Percentiles rank a stretch among this genome's conserved stretches.
phyloP scores from a whole-genome alignment of 441 rosid species.

The Rhodomyrtus psidioides region DNA sequence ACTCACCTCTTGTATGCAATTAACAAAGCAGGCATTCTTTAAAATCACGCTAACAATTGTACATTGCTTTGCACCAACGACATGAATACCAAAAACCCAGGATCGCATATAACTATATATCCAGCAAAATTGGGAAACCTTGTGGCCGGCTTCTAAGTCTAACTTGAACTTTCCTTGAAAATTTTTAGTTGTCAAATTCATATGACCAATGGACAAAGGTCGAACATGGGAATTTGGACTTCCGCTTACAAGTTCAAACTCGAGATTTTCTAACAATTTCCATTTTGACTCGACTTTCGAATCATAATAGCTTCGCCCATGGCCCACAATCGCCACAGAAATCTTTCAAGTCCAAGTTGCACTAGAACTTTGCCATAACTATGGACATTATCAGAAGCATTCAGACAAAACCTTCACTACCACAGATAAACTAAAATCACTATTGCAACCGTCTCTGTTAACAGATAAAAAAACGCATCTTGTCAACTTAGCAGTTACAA shows the following conservation, averaged over 20 bases:
- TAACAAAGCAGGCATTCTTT: neutral
- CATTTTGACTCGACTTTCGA: neutral
- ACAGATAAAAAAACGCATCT: too few relatives aligned
- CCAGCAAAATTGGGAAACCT: neutral
- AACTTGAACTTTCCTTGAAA: neutral
- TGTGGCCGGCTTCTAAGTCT: neutral
- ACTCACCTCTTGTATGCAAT: neutral
- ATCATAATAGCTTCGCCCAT: neutral
- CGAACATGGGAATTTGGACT: neutral
- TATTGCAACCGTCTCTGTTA: neutral
- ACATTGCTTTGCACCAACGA: too few relatives aligned
- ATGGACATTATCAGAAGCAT: neutral
- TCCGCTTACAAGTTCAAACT: neutral
- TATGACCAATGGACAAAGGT: neutral
- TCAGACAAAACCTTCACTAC: neutral
- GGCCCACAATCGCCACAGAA: neutral
- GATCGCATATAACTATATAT: neutral
- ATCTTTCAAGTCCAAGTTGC: neutral
- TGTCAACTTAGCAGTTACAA: too few relatives aligned
- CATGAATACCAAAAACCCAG: neutral
- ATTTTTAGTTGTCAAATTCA: neutral
- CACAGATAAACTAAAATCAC: too few relatives aligned
- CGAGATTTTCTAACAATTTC: too few relatives aligned
- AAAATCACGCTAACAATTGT: neutral
- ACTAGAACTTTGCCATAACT: neutral